phyloP scores from a whole-genome alignment of 805 yeast genomes.

The Candida multigemmis region DNA sequence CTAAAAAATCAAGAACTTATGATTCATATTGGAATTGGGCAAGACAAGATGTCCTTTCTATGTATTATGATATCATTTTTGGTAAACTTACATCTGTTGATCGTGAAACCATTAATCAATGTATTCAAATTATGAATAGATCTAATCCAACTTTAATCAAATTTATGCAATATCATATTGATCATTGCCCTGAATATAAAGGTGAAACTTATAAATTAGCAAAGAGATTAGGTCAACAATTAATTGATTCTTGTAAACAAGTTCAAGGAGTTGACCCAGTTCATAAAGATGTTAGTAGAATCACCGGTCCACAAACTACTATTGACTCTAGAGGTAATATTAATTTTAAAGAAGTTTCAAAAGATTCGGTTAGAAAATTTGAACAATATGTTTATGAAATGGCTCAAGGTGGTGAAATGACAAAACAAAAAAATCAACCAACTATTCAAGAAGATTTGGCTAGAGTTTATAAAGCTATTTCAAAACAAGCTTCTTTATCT shows the following conservation, averaged over 20 bases:
- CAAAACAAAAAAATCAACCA: slow-evolving; percentile 54
- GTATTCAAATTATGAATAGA: slow-evolving; percentile 96
- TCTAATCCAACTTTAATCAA: slow-evolving; percentile 88
- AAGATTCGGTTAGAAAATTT: slow-evolving; percentile 86
- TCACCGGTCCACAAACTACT: slow-evolving; percentile 90
- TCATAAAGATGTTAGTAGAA: slow-evolving; percentile 88
- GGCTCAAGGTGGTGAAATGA: slow-evolving; percentile 89
- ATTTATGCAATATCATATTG: slow-evolving; percentile 90
- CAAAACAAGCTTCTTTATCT: slow-evolving; percentile 60
- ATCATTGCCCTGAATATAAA: slow-evolving; percentile 69
- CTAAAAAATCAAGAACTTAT: slow-evolving; percentile 89
- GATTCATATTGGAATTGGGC: slow-evolving; percentile 99
- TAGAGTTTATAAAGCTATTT: slow-evolving; percentile 71
- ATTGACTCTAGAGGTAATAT: slow-evolving; percentile 86
- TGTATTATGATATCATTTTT: slow-evolving; percentile 93
- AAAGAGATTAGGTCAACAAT: slow-evolving; percentile 81
- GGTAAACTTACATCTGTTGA: slow-evolving; percentile 87
- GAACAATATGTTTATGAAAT: slow-evolving; percentile 93
- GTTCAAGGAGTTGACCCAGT: slow-evolving; percentile 77
- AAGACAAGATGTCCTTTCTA: slow-evolving; percentile 87
- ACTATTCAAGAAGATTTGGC: slow-evolving; percentile 80
- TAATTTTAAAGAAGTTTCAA: slow-evolving; percentile 73
- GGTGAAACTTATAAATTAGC: slow-evolving; percentile 94
- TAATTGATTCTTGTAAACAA: slow-evolving; percentile 92
- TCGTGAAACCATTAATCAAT: slow-evolving; percentile 92